Percentiles rank a stretch among this genome's conserved stretches.
Evolutionary conservation across 1,139 yeast species (phyloP).

Genomic region (Suhomyces choctaworum): DNA sequence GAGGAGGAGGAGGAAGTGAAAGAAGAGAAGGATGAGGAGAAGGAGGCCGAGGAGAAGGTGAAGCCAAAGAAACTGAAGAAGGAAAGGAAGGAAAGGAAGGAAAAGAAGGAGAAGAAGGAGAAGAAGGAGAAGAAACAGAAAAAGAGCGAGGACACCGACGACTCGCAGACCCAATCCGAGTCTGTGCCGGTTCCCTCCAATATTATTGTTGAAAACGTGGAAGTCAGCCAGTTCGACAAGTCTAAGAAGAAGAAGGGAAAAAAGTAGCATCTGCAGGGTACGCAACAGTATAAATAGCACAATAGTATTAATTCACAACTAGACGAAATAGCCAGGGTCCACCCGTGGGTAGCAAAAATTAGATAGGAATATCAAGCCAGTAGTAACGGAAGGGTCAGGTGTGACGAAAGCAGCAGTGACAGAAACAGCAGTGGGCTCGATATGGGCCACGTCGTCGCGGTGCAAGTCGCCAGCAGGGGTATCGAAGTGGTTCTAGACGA

Average conservation of each 20-base stretch:
- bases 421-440: neutral
- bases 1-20: neutral
- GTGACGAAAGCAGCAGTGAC: neutral
- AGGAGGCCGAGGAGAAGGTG: slow-evolving; percentile 9
- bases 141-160: slow-evolving; percentile 13
- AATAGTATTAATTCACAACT: too few relatives aligned
- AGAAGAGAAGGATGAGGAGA: slow-evolving; percentile 9
- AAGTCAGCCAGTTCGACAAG: slow-evolving; percentile 13
- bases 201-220: slow-evolving; percentile 20
- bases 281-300: too few relatives aligned
- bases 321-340: too few relatives aligned
- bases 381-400: too few relatives aligned
- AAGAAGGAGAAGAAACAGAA: slow-evolving; percentile 11
- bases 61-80: slow-evolving; percentile 10
- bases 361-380: too few relatives aligned
- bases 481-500: too few relatives aligned
- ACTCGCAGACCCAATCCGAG: slow-evolving; percentile 11
- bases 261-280: too few relatives aligned
- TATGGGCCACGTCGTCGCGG: too few relatives aligned
- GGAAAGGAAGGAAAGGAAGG: slow-evolving; percentile 11
- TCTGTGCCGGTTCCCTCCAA: slow-evolving; percentile 16
- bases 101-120: slow-evolving; percentile 12
- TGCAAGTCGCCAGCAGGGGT: too few relatives aligned
- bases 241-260: slow-evolving; percentile 16
- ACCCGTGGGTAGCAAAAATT: too few relatives aligned